Percentiles rank a stretch among this genome's conserved stretches.
phyloP scores from a whole-genome alignment of 257 asterid species.

The Gentiana straminea region DNA sequence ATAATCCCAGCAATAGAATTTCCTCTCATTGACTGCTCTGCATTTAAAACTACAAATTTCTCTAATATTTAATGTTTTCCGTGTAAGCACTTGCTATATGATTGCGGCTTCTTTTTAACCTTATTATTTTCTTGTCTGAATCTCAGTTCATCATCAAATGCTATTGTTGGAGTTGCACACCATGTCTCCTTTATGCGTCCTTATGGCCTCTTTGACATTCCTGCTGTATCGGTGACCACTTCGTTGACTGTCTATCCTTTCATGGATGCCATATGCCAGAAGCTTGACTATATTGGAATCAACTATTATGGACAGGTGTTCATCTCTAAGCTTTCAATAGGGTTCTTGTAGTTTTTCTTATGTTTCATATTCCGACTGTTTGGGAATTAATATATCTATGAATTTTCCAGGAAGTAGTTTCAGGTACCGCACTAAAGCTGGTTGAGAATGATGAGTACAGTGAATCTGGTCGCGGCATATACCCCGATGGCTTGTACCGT shows the following conservation, averaged over 20 bases:
- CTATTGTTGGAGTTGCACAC: slow-evolving; percentile 92
- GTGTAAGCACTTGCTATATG: neutral
- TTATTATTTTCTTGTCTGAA: slow-evolving; percentile 2
- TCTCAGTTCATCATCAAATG: slow-evolving; percentile 32
- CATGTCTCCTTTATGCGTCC: slow-evolving; percentile 92
- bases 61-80: too few relatives aligned
- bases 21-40: too few relatives aligned
- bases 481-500: slow-evolving; percentile 90
- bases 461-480: slow-evolving; percentile 97
- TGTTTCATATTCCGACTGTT: too few relatives aligned
- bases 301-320: slow-evolving; percentile 93
- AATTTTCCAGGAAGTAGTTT: slow-evolving; percentile 65
- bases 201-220: slow-evolving; percentile 74
- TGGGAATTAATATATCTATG: slow-evolving; percentile 7
- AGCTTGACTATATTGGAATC: slow-evolving; percentile 84
- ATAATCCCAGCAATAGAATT: too few relatives aligned
- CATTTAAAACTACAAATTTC: too few relatives aligned
- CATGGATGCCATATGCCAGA: slow-evolving; percentile 62
- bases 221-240: slow-evolving; percentile 67
- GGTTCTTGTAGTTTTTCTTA: too few relatives aligned
- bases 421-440: slow-evolving; percentile 76
- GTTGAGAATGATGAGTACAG: slow-evolving; percentile 84
- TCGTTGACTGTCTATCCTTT: slow-evolving; percentile 58
- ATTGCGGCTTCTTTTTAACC: neutral
- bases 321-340: neutral